Evolutionary conservation across 331 rosid species (phyloP), one percentile per base, ranked within the genome.

Genomic region (Stylosanthes scabra): DNA sequence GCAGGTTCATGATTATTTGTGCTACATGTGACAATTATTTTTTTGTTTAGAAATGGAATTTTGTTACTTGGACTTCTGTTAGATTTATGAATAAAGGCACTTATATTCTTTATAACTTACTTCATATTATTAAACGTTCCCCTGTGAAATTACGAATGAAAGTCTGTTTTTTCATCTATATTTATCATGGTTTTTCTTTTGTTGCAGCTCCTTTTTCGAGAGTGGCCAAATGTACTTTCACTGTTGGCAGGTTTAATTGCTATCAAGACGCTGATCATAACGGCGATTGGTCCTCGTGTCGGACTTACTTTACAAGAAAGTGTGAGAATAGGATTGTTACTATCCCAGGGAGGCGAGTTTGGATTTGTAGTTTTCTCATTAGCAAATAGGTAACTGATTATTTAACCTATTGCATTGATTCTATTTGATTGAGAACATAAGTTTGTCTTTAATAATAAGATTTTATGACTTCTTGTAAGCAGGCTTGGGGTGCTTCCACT

Each of bases 401-500:
- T 74, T 74, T 68, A 56, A 57, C 64, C 47, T 27, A 57, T 14
- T 31, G 41, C 63, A 39, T 40, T 11, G 51, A 42, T 75, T 56
- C 42, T 58, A 46, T 59, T 63, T 66, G 72, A 62, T 27, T 57
- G 60, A 41, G 42, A 61, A 51, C 59, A 66, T 72, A 9, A 40
- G 31, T 63, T 68, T n/a, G 11, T 28, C 59, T 74, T 74, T 78
- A 54, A 74, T 71, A 44, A 59, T 56, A 58, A 49, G 76, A 77
- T 7, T 15, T 72, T 40, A 66, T 75, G 60, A 54, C 59, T 86
- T 84, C 57, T 52, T 80, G 81, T 69, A 72, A 65, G 69, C 93
- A 95, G 99, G 74, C 99, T 95, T 80, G 99, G 99, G 47, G 99
- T 95, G 78, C 89, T 95, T 57, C 99, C 99, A 12, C 99, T 95